Conservation (phyloP, 2,329 filamentous ascomycete species). For the Cladosporium sphaerospermum region DNA sequence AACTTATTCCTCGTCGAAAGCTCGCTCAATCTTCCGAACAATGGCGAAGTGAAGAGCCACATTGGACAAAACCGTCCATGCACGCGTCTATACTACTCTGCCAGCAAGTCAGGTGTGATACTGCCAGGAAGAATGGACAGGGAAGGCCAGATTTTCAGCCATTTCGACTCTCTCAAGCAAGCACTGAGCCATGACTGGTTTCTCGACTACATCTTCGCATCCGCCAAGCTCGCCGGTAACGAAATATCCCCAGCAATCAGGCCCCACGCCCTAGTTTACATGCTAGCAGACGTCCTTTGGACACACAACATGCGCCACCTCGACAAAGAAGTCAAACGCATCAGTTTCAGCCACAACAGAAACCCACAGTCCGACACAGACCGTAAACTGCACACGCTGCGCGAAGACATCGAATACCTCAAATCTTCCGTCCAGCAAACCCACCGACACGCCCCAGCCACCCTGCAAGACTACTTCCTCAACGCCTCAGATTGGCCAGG, state of each 20-base stretch:
- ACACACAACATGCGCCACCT: slow-evolving; percentile 5
- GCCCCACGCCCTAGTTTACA: not conserved
- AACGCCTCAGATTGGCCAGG: not conserved
- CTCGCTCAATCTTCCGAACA: too few species aligned
- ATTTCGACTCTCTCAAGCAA: too few species aligned
- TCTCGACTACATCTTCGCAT: too few species aligned
- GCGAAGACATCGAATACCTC: slow-evolving; percentile 11
- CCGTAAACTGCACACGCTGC: slow-evolving; percentile 12
- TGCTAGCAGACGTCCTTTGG: not conserved
- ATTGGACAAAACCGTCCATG: too few species aligned
- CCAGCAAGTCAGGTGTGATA: too few species aligned
- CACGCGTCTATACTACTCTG: too few species aligned
- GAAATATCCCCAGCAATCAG: not conserved
- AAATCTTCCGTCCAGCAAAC: slow-evolving; percentile 1
- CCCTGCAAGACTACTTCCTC: not conserved
- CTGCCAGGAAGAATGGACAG: too few species aligned
- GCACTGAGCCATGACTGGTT: too few species aligned
- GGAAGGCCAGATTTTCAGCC: too few species aligned
- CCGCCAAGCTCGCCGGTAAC: too few species aligned
- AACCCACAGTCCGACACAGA: slow-evolving; percentile 11
- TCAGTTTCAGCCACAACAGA: slow-evolving; percentile 14
- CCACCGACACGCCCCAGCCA: slow-evolving; percentile 4
- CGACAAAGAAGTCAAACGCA: slow-evolving; percentile 11
- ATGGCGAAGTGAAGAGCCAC: too few species aligned
- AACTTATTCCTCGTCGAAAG: too few species aligned